Evolutionary conservation across 2,329 filamentous ascomycete genomes (phyloP).

Genomic region (Verticillium zaregamsianum): DNA sequence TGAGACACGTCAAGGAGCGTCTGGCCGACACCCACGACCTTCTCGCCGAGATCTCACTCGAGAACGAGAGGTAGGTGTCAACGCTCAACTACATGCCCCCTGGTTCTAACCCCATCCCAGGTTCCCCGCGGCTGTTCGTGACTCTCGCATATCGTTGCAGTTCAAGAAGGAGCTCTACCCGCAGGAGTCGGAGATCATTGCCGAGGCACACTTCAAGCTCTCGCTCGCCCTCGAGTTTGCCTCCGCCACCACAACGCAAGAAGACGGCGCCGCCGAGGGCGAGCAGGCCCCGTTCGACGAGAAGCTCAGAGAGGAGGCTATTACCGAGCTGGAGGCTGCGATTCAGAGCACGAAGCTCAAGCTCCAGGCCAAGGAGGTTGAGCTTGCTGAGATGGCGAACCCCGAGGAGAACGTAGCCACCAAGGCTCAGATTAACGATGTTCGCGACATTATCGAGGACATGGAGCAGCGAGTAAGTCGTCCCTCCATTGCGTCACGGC

Average conservation of each 20-base stretch:
- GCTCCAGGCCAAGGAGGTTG: constrained; percentile 64
- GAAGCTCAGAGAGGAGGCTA: constrained; percentile 65
- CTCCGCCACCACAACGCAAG: constrained; percentile 63
- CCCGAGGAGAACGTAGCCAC: constrained; percentile 64
- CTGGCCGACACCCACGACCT: constrained; percentile 91
- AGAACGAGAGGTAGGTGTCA: constrained; percentile 70
- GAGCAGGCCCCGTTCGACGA: constrained; percentile 59
- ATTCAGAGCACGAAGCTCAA: constrained; percentile 70
- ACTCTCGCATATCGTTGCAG: constrained; percentile 72
- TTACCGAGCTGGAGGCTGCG: constrained; percentile 66
- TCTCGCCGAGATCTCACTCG: constrained; percentile 92
- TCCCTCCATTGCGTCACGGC: not conserved
- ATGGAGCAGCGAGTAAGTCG: constrained; percentile 69
- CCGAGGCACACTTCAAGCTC: constrained; percentile 95
- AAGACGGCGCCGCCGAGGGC: constrained; percentile 40
- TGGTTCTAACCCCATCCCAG: constrained; percentile 27
- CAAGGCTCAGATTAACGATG: constrained; percentile 61
- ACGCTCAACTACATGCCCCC: not conserved
- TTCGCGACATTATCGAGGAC: constrained; percentile 73
- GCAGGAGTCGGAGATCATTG: constrained; percentile 77
- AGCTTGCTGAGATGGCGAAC: constrained; percentile 57
- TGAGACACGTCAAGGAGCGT: constrained; percentile 71
- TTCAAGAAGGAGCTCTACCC: constrained; percentile 78
- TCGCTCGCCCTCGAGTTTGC: constrained; percentile 93
- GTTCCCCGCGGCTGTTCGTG: constrained; percentile 81